Conservation (phyloP, 164 flowering plant species). For the Akebia trifoliata region DNA sequence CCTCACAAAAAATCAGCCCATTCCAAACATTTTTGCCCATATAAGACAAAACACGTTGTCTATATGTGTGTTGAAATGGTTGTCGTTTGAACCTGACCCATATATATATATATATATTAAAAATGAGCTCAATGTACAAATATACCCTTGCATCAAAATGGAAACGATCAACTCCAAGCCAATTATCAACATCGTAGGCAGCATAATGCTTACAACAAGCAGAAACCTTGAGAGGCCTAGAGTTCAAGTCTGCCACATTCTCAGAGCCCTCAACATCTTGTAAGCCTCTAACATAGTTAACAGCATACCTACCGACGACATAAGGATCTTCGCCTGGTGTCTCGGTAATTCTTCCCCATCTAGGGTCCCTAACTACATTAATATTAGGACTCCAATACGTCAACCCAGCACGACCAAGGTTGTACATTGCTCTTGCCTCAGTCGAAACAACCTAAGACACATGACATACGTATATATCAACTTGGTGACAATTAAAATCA, state of each 20-base stretch:
- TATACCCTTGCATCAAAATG: slow-evolving; percentile 20
- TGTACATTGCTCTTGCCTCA: slow-evolving; percentile 12
- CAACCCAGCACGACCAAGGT: slow-evolving; percentile 1
- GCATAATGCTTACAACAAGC: slow-evolving; percentile 26
- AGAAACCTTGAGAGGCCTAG: slow-evolving; percentile 19
- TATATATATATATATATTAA: too few species aligned
- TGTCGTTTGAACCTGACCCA: too few species aligned
- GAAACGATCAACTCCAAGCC: slow-evolving; percentile 16
- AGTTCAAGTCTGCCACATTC: slow-evolving; percentile 4
- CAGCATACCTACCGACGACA: slow-evolving; percentile 11
- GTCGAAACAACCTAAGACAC: slow-evolving; percentile 14
- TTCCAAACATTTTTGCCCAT: too few species aligned
- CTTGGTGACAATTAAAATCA: not conserved
- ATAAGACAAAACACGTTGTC: too few species aligned
- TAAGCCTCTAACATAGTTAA: slow-evolving; percentile 19
- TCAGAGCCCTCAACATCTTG: slow-evolving; percentile 17
- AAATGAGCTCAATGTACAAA: too few species aligned
- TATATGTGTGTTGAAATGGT: too few species aligned
- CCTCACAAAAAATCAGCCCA: too few species aligned
- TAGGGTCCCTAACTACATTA: slow-evolving; percentile 21
- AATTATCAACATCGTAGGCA: slow-evolving; percentile 23
- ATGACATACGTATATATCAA: not conserved
- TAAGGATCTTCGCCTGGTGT: slow-evolving; percentile 25
- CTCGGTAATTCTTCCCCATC: slow-evolving; percentile 22
- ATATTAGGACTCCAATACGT: slow-evolving; percentile 26